Evolutionary conservation across 2,329 filamentous ascomycete genomes (phyloP).

Genomic region (Calcarisporium arbuscula): DNA sequence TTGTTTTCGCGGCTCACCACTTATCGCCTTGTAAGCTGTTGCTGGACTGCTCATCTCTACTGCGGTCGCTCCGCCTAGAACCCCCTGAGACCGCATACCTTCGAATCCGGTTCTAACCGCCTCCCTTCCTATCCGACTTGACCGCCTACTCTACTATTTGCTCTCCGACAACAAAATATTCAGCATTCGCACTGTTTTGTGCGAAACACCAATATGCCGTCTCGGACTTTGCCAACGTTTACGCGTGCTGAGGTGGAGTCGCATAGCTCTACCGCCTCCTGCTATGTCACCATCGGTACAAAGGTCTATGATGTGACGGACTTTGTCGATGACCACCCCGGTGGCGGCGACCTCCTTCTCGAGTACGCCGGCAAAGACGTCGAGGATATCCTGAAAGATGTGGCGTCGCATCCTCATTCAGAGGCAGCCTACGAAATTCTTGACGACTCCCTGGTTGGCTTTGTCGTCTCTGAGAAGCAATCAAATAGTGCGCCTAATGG

Average conservation of each 20-base stretch:
- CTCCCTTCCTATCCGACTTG: too few species aligned
- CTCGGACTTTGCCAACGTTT: constrained; percentile 75
- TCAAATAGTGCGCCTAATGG: constrained; percentile 21
- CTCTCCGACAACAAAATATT: too few species aligned
- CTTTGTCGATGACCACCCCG: constrained; percentile 86
- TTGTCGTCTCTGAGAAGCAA: constrained; percentile 58
- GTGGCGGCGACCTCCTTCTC: constrained; percentile 79
- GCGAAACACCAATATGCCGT: constrained; percentile 56
- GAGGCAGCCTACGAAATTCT: constrained; percentile 95
- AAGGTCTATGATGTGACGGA: constrained; percentile 95
- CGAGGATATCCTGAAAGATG: constrained; percentile 73
- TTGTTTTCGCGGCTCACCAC: too few species aligned
- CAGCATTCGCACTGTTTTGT: too few species aligned
- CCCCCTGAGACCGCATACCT: too few species aligned
- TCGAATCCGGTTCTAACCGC: too few species aligned
- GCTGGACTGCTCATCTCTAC: too few species aligned
- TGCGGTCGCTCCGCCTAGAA: too few species aligned
- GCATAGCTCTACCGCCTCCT: constrained; percentile 75
- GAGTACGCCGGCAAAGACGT: constrained; percentile 89
- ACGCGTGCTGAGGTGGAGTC: constrained; percentile 72
- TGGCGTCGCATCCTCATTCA: constrained; percentile 75
- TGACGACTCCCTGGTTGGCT: constrained; percentile 79
- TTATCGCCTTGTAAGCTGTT: too few species aligned
- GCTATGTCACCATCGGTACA: constrained; percentile 83
- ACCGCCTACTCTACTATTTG: too few species aligned